Percentiles rank a stretch among this genome's conserved stretches.
These are phyloP conservation scores for Magnolia officinalis DNA, from an alignment of 164 flowering plant species.

Conservation along the genomic window DNA sequence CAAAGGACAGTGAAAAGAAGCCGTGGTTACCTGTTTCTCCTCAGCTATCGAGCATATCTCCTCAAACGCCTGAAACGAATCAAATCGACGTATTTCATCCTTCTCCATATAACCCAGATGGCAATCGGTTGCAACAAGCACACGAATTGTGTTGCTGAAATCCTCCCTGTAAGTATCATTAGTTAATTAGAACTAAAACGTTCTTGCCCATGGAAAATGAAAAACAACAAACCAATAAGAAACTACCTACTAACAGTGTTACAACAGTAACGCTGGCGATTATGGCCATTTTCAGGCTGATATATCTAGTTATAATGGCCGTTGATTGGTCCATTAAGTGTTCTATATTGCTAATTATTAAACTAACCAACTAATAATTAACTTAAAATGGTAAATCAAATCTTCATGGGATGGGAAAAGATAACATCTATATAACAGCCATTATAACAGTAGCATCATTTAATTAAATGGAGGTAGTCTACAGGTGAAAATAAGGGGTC, in stretches of 20 bases:
- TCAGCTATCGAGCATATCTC: conserved; percentile 97
- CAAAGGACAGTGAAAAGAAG: too few species aligned
- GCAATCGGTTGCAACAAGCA: conserved; percentile 95
- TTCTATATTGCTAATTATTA: too few species aligned
- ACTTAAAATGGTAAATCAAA: too few species aligned
- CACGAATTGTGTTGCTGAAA: conserved; percentile 50
- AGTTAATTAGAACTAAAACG: not conserved
- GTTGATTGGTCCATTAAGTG: too few species aligned
- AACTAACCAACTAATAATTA: too few species aligned
- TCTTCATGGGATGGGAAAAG: too few species aligned
- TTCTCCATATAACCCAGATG: conserved; percentile 98
- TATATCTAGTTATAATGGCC: not conserved
- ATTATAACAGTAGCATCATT: too few species aligned
- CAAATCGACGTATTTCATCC: conserved; percentile 90
- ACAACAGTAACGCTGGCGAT: not conserved
- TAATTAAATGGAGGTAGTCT: too few species aligned
- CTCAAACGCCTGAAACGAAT: conserved; percentile 92
- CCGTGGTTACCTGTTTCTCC: conserved; percentile 55
- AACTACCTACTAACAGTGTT: not conserved
- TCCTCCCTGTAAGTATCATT: conserved; percentile 54
- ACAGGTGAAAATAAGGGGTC: too few species aligned
- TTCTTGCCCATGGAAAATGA: not conserved
- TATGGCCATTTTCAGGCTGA: not conserved
- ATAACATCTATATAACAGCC: too few species aligned
- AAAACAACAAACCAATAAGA: not conserved